Evolutionary conservation across 331 rosid species (phyloP).

Genomic region (Pyracantha coccinea): DNA sequence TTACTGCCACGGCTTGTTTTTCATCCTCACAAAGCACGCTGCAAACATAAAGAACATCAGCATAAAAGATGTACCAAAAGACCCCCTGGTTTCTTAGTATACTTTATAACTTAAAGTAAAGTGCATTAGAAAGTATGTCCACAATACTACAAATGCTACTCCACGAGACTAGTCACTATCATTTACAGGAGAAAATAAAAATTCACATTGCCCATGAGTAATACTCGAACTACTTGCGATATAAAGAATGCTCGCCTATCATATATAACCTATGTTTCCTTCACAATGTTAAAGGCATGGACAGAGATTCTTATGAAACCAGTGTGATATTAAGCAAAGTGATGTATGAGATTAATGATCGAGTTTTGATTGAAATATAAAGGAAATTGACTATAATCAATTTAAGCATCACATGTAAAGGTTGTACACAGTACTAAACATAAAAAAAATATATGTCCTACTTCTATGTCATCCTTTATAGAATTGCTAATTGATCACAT

Average conservation of each 20-base stretch:
- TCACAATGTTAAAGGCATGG: neutral
- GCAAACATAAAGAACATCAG: constrained; percentile 10
- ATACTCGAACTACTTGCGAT: neutral
- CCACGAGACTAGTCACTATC: neutral
- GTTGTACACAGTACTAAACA: neutral
- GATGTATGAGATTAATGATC: neutral
- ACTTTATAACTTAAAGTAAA: neutral
- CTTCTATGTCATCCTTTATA: neutral
- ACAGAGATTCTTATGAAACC: neutral
- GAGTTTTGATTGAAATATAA: neutral
- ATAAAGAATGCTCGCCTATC: neutral
- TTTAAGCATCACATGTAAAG: neutral
- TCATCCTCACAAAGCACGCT: constrained; percentile 88
- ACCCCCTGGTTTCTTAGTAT: neutral
- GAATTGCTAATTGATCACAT: neutral
- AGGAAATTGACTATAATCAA: neutral
- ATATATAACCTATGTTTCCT: neutral
- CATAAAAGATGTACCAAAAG: neutral
- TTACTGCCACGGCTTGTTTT: constrained; percentile 87
- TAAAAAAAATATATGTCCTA: neutral
- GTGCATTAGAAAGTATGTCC: neutral
- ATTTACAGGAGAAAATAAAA: neutral
- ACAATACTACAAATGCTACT: neutral
- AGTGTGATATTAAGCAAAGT: neutral
- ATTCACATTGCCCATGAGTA: neutral